Conservation (phyloP, 2,329 filamentous ascomycete genomes). For the Cercospora sojina region DNA sequence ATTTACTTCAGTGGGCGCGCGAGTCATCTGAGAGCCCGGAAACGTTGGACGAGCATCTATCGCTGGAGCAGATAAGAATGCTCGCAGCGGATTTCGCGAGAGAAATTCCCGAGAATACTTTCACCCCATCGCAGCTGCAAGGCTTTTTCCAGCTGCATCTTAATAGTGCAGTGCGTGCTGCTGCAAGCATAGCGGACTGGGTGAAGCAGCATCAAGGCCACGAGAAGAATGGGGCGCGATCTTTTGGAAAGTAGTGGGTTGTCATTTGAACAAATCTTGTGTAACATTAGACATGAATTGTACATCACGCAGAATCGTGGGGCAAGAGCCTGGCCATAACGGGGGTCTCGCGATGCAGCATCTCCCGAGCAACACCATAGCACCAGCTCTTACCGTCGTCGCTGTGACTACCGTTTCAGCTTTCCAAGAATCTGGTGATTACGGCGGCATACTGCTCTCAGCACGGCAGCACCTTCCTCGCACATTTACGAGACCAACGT, state of each 20-base stretch:
- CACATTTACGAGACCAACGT: neutral
- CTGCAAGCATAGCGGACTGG: slow-evolving; percentile 23
- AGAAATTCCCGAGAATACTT: slow-evolving; percentile 26
- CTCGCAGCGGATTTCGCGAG: slow-evolving; percentile 25
- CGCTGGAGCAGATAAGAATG: slow-evolving; percentile 26
- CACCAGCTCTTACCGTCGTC: no score
- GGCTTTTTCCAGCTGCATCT: slow-evolving; percentile 31
- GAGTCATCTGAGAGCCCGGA: slow-evolving; percentile 7
- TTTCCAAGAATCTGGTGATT: neutral
- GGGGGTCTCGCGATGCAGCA: neutral
- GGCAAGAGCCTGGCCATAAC: neutral
- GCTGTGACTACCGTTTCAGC: neutral
- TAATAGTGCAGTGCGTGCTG: slow-evolving; percentile 24
- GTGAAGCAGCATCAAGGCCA: slow-evolving; percentile 19
- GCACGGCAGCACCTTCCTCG: neutral
- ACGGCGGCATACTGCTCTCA: neutral
- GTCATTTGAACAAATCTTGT: neutral
- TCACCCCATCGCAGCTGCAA: slow-evolving; percentile 31
- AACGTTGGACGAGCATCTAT: slow-evolving; percentile 24
- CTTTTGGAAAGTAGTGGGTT: neutral
- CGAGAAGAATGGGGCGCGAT: neutral
- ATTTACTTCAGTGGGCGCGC: slow-evolving; percentile 24
- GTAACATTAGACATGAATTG: neutral
- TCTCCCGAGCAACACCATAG: neutral
- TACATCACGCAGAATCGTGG: neutral